phyloP scores from a whole-genome alignment of 164 flowering plant species.

The Nymphaea thermarum region DNA sequence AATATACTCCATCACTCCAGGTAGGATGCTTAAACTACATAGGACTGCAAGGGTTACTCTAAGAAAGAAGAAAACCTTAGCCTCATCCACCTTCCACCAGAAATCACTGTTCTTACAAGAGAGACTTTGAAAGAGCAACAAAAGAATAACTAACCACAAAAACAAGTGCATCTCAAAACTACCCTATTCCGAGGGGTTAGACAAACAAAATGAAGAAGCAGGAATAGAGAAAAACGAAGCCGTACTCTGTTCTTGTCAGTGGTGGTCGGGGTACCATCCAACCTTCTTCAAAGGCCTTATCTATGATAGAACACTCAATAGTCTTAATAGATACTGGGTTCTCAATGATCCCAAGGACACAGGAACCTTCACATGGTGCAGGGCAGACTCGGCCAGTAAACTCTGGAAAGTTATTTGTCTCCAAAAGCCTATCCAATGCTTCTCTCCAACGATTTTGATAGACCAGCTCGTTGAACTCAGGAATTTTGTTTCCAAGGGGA shows the following conservation, averaged over 20 bases:
- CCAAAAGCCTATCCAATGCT: slow-evolving; percentile 85
- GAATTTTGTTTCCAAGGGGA: slow-evolving; percentile 98
- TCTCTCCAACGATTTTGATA: slow-evolving; percentile 98
- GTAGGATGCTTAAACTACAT: too few relatives aligned
- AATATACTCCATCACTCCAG: too few relatives aligned
- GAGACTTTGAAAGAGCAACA: too few relatives aligned
- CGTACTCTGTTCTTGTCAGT: slow-evolving; percentile 74
- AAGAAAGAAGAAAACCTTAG: background rate
- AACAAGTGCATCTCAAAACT: too few relatives aligned
- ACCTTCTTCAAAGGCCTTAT: slow-evolving; percentile 97
- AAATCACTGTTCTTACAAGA: background rate
- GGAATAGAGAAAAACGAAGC: background rate
- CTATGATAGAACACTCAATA: slow-evolving; percentile 93
- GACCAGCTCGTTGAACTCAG: slow-evolving; percentile 96
- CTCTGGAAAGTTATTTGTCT: slow-evolving; percentile 98
- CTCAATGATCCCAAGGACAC: slow-evolving; percentile 98
- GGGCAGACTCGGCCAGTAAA: slow-evolving; percentile 99
- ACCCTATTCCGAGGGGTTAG: background rate
- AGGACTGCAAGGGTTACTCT: too few relatives aligned
- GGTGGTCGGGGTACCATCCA: slow-evolving; percentile 99
- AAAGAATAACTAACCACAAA: too few relatives aligned
- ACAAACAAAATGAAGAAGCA: background rate
- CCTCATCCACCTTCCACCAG: background rate
- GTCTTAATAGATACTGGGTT: slow-evolving; percentile 96
- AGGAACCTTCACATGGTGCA: slow-evolving; percentile 99